Conservation (phyloP, 140 eudicot genomes). For the Stevia rebaudiana region DNA sequence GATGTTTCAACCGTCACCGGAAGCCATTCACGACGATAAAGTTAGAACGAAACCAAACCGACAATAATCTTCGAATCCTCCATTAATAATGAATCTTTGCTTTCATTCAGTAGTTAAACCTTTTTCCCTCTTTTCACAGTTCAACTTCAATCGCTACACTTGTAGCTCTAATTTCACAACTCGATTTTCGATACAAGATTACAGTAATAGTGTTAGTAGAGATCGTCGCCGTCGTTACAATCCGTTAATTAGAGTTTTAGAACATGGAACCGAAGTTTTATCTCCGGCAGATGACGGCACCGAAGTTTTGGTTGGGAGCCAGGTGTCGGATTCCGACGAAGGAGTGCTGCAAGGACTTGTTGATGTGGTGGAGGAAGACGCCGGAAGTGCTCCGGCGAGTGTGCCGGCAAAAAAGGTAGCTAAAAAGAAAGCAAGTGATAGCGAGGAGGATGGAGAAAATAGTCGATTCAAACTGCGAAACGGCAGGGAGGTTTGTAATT, state of each 20-base stretch:
- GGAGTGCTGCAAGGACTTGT: conserved; percentile 17
- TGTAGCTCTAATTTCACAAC: conserved; percentile 27
- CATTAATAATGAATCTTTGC: conserved; percentile 44
- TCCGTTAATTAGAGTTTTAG: conserved; percentile 31
- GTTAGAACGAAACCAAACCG: neutral
- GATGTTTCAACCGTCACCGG: conserved; percentile 21
- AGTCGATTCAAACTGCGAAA: conserved; percentile 55
- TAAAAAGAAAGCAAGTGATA: conserved; percentile 27
- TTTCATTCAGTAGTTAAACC: conserved; percentile 34
- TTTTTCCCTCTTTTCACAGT: conserved; percentile 18
- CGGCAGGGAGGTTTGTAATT: conserved; percentile 61
- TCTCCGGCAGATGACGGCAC: conserved; percentile 48
- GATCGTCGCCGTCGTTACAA: conserved; percentile 11
- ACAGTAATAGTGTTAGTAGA: neutral
- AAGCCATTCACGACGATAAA: conserved; percentile 24
- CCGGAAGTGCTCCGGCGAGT: conserved; percentile 12
- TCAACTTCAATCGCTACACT: conserved; percentile 25
- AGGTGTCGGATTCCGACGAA: conserved; percentile 18
- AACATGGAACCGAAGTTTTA: conserved; percentile 44
- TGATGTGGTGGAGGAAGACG: conserved; percentile 15
- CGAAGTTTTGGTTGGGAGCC: conserved; percentile 20
- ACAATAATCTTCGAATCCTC: conserved; percentile 13
- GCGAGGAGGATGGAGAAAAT: conserved; percentile 29
- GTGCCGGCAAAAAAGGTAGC: conserved; percentile 21
- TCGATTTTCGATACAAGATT: neutral